A percentile compares a stretch with the other conserved stretches of the same genome.
Conservation (phyloP, 164 flowering plant genomes). For the Aristolochia fimbriata region DNA sequence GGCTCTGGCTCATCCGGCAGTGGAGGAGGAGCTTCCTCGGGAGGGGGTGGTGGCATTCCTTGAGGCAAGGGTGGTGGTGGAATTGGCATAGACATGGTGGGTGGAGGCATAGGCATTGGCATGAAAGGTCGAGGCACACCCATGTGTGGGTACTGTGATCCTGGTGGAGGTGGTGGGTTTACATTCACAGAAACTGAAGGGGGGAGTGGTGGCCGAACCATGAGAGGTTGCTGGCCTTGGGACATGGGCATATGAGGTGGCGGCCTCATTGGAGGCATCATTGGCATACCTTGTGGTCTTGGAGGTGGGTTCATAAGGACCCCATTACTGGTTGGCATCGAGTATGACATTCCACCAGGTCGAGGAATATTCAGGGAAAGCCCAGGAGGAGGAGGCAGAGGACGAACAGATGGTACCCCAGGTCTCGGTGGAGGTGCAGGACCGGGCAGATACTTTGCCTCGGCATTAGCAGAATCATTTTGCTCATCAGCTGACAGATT, state of each 20-base stretch:
- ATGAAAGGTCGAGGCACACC: slow-evolving; percentile 39
- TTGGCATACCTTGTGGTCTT: slow-evolving; percentile 41
- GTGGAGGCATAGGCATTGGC: slow-evolving; percentile 43
- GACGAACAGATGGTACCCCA: slow-evolving; percentile 67
- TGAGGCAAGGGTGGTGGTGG: slow-evolving; percentile 72
- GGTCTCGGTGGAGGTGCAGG: slow-evolving; percentile 87
- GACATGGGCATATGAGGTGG: slow-evolving; percentile 57
- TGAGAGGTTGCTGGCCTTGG: slow-evolving; percentile 45
- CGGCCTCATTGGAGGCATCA: slow-evolving; percentile 36
- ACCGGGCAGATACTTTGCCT: slow-evolving; percentile 57
- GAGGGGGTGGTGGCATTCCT: slow-evolving; percentile 92
- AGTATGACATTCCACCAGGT: slow-evolving; percentile 44
- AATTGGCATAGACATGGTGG: slow-evolving; percentile 36
- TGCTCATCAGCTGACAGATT: slow-evolving; percentile 51
- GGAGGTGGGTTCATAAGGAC: slow-evolving; percentile 32
- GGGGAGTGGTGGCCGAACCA: slow-evolving; percentile 53
- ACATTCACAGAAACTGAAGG: slow-evolving; percentile 35
- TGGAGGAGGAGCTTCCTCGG: slow-evolving; percentile 96
- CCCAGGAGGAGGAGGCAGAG: slow-evolving; percentile 91
- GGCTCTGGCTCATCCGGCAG: slow-evolving; percentile 99
- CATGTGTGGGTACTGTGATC: slow-evolving; percentile 62
- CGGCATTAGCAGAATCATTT: slow-evolving; percentile 31
- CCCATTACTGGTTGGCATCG: slow-evolving; percentile 35
- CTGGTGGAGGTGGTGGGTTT: slow-evolving; percentile 65
- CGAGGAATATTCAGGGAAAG: slow-evolving; percentile 74